A percentile compares a stretch with the other conserved stretches of the same genome.
phyloP scores from a whole-genome alignment of 73 alveolate species.

The Paramecium caudatum region DNA sequence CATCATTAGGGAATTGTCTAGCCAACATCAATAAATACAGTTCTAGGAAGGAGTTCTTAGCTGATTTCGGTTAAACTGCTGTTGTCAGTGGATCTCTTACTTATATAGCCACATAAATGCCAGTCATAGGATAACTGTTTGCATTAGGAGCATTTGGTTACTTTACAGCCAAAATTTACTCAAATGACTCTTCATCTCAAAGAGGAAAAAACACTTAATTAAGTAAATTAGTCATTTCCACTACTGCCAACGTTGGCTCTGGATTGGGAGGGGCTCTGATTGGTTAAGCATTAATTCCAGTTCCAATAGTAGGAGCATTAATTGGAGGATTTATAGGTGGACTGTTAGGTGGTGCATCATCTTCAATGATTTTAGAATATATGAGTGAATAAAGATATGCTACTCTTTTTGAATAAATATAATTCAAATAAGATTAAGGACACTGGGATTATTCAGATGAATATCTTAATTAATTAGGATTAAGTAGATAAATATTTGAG shows the following conservation, averaged over 20 bases:
- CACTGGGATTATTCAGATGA: constrained; percentile 75
- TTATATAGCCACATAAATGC: constrained; percentile 67
- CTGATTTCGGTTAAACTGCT: constrained; percentile 76
- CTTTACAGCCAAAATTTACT: constrained; percentile 43
- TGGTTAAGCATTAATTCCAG: constrained; percentile 74
- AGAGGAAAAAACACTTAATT: constrained; percentile 8
- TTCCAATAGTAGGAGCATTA: constrained; percentile 73
- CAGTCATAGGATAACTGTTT: constrained; percentile 64
- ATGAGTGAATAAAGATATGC: constrained; percentile 37
- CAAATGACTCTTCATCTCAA: constrained; percentile 16
- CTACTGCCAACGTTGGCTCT: constrained; percentile 61
- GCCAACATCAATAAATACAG: constrained; percentile 74
- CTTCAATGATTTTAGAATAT: constrained; percentile 17
- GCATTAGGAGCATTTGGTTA: constrained; percentile 76
- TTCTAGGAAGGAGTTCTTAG: constrained; percentile 64
- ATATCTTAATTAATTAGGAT: constrained; percentile 54
- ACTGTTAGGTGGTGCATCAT: constrained; percentile 71
- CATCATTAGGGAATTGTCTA: constrained; percentile 72
- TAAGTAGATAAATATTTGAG: constrained; percentile 51
- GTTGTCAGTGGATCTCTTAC: constrained; percentile 73
- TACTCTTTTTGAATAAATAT: constrained; percentile 3
- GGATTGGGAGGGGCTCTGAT: constrained; percentile 73
- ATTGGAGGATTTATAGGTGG: constrained; percentile 78
- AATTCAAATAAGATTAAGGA: constrained; percentile 34
- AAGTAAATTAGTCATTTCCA: constrained; percentile 66